Evolutionary conservation across 1,284 basidiomycete genomes (phyloP).

Genomic region (Butyriboletus appendiculatus): DNA sequence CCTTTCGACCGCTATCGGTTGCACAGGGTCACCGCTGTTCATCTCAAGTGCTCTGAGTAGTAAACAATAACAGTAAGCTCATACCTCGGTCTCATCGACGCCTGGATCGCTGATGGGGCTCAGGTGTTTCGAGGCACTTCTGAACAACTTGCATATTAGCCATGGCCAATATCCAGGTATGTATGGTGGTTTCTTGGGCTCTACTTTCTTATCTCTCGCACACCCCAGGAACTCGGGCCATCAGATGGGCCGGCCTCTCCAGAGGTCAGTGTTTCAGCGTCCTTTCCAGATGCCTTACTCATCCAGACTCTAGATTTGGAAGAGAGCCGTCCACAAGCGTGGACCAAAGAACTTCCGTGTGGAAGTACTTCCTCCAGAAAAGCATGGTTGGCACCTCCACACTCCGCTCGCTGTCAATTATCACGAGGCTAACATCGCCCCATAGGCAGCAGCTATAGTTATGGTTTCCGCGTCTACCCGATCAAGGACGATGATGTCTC

Average conservation of each 20-base stretch:
- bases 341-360: conserved; percentile 63
- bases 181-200: not conserved
- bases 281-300: not conserved
- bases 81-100: not conserved
- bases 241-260: conserved; percentile 14
- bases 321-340: conserved; percentile 58
- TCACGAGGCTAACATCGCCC: not conserved
- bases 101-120: conserved; percentile 4
- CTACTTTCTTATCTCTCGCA: not conserved
- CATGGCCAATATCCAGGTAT: conserved; percentile 11
- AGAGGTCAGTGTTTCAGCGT: conserved; percentile 24
- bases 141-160: not conserved
- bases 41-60: not conserved
- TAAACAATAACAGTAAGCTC: conserved; percentile 5
- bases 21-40: not conserved
- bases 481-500: conserved; percentile 44
- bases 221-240: not conserved
- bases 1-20: not conserved
- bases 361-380: conserved; percentile 55
- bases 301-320: conserved; percentile 41
- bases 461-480: conserved; percentile 63
- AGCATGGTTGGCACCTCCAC: conserved; percentile 50
- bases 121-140: not conserved
- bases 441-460: conserved; percentile 54
- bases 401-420: not conserved